phyloP scores from a whole-genome alignment of 306 rosid genomes.

The Ochetophila trinervis region DNA sequence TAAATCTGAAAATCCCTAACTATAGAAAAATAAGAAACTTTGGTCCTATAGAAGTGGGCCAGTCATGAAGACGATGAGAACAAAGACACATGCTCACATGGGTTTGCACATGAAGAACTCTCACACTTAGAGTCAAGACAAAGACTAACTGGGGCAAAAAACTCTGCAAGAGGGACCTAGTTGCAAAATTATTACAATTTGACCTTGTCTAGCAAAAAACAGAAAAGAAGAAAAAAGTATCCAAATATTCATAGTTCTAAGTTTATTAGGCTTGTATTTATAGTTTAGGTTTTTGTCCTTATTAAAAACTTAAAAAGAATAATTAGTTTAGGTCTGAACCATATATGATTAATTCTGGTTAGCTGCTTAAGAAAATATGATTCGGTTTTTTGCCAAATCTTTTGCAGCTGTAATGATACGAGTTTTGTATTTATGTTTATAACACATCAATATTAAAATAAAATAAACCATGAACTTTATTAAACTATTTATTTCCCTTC shows the following conservation, averaged over 20 bases:
- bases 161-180: slow-evolving; percentile 12
- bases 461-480: no score
- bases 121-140: slow-evolving; percentile 37
- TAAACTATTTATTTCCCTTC: no score
- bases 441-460: neutral
- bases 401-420: slow-evolving; percentile 6
- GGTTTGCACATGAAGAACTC: slow-evolving; percentile 58
- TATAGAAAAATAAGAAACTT: neutral
- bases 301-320: neutral
- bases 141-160: slow-evolving; percentile 23
- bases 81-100: slow-evolving; percentile 76
- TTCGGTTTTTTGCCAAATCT: slow-evolving; percentile 11
- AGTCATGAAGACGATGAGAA: slow-evolving; percentile 34
- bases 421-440: neutral
- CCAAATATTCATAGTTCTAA: neutral
- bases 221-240: no score
- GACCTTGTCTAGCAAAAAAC: neutral
- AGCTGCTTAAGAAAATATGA: slow-evolving; percentile 4
- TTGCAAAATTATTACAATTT: slow-evolving; percentile 24
- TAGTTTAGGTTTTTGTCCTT: slow-evolving; percentile 2
- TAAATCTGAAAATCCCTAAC: neutral
- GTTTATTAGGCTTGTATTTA: neutral
- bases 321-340: neutral
- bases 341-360: slow-evolving; percentile 20
- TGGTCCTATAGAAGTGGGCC: slow-evolving; percentile 22